Evolutionary conservation across 257 asterid species (phyloP).

Genomic region (Solanum tarapatanum): DNA sequence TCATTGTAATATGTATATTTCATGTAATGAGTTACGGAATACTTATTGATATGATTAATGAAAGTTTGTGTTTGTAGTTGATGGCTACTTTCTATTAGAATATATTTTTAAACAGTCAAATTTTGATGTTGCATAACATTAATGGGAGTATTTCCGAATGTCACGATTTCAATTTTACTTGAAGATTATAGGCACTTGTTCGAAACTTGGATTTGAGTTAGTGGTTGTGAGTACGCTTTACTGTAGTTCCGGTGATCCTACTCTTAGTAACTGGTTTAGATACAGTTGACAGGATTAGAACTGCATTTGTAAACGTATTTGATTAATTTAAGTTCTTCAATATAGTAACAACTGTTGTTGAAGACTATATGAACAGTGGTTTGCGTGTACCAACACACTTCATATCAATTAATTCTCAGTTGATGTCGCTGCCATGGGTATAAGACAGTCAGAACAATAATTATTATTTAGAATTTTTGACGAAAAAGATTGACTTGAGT

Average conservation of each 20-base stretch:
- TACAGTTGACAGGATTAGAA: constrained; percentile 35
- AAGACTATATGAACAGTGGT: neutral
- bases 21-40: neutral
- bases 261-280: constrained; percentile 49
- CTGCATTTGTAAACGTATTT: constrained; percentile 7
- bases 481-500: neutral
- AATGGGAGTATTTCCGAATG: constrained; percentile 62
- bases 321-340: neutral
- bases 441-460: neutral
- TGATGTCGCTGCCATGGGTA: neutral
- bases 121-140: constrained; percentile 34
- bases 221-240: constrained; percentile 18
- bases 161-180: constrained; percentile 50
- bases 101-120: neutral
- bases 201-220: constrained; percentile 24
- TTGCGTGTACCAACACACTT: neutral
- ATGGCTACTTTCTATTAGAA: neutral
- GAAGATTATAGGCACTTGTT: constrained; percentile 50
- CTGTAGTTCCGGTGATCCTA: constrained; percentile 30
- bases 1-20: neutral
- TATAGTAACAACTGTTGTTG: neutral
- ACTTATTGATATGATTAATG: neutral
- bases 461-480: neutral
- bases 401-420: neutral
- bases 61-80: neutral